phyloP scores from a whole-genome alignment of 148 eudicot species.

The Amaranthus palmeri region DNA sequence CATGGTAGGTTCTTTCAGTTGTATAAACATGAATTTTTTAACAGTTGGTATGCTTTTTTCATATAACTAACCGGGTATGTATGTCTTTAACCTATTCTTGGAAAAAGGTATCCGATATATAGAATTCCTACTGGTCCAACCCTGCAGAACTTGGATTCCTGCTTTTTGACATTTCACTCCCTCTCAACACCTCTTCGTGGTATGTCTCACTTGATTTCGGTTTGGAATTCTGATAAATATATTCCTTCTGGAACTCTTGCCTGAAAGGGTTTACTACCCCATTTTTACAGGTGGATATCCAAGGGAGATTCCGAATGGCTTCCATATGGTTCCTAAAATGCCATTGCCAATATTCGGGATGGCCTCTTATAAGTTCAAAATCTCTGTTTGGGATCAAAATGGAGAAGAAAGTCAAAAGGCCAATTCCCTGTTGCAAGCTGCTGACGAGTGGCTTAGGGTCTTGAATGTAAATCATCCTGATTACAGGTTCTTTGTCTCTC shows the following conservation, averaged over 20 bases:
- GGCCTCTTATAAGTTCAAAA: constrained; percentile 68
- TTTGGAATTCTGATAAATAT: neutral
- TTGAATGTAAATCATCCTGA: constrained; percentile 81
- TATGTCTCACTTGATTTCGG: constrained; percentile 23
- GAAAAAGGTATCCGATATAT: constrained; percentile 84
- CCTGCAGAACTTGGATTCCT: constrained; percentile 85
- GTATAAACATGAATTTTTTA: neutral
- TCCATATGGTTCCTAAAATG: constrained; percentile 40
- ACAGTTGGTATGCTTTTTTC: neutral
- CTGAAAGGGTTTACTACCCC: constrained; percentile 12
- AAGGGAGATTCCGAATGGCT: constrained; percentile 34
- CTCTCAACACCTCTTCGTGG: constrained; percentile 60
- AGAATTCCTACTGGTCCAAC: constrained; percentile 93
- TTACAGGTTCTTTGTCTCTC: constrained; percentile 54
- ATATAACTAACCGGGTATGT: neutral
- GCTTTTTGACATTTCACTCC: constrained; percentile 89
- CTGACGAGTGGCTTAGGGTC: constrained; percentile 71
- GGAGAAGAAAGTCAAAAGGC: constrained; percentile 50
- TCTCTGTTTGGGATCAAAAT: constrained; percentile 56
- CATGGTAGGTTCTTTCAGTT: constrained; percentile 54
- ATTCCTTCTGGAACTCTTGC: constrained; percentile 2
- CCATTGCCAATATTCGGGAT: constrained; percentile 78
- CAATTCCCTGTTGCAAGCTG: constrained; percentile 49
- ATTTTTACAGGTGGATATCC: constrained; percentile 41
- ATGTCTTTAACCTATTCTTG: neutral